A percentile compares a stretch with the other conserved stretches of the same genome.
Evolutionary conservation across 2,329 filamentous ascomycete genomes (phyloP).

Genomic region (Fonsecaea pugnacius): DNA sequence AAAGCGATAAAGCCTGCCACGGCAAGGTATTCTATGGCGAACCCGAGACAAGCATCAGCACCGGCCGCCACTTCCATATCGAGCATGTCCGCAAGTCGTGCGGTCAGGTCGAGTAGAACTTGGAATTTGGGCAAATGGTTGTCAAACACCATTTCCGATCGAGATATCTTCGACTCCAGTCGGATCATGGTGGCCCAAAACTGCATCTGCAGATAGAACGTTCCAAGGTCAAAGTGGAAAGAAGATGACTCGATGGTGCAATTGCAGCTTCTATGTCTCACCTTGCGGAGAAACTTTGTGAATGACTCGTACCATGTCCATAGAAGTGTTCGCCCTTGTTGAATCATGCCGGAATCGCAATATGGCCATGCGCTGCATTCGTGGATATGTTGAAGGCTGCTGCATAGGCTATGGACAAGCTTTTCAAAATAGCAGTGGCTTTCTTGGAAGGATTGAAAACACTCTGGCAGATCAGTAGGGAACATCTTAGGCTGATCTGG

Average conservation of each 20-base stretch:
- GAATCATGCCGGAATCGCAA: not conserved
- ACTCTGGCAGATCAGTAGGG: conserved; percentile 1
- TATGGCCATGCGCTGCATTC: conserved; percentile 1
- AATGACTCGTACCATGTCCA: conserved; percentile 9
- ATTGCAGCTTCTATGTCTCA: not conserved
- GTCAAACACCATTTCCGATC: conserved; percentile 14
- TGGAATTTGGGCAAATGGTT: conserved; percentile 1
- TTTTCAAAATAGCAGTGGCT: conserved; percentile 2
- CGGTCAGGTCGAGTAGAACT: not conserved
- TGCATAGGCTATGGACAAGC: conserved; percentile 3
- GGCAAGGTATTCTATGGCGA: conserved; percentile 7
- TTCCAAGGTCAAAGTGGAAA: conserved; percentile 11
- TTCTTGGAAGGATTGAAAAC: conserved; percentile 3
- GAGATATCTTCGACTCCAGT: conserved; percentile 10
- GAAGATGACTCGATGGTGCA: not conserved
- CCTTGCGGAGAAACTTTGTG: not conserved
- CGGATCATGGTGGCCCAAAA: conserved; percentile 5
- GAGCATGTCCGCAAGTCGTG: not conserved
- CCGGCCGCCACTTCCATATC: not conserved
- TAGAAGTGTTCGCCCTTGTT: not conserved
- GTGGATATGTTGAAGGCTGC: not conserved
- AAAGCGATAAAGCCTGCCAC: not conserved
- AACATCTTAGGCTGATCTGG: not conserved
- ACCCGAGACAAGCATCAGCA: conserved; percentile 6
- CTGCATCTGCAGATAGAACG: conserved; percentile 13